Base-by-base conservation (phyloP, 2,329 filamentous ascomycete genomes). In the Furcasterigmium sp. region DNA sequence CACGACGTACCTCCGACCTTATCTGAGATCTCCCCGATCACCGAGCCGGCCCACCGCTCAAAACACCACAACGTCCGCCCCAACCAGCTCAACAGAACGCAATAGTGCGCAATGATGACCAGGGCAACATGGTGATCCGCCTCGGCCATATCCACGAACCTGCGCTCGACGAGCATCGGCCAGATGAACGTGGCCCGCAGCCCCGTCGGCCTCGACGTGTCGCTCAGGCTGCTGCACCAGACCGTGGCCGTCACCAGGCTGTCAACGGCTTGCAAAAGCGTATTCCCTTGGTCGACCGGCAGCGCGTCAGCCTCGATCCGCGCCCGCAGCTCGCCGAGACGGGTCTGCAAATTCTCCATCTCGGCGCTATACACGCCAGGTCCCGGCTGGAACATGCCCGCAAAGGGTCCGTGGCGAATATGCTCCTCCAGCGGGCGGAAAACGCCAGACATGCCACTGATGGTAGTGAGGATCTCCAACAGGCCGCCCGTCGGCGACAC, bases 91-190 rank as follows among this genome's bases (percentile, higher is more conserved):
- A 76, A 54, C 32, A 77, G 51, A 3, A 73, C 62, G 8, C 70
- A 70, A 45, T 73, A 75, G 49, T 76, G 66, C 6, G 69, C 72
- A 20, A 78, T 54, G 9, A 76, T 63, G 10, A 73, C 58, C 21
- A 77, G 55, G 8, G 67, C 67, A 18, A 39, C n/a, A 4, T n/a
- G 37, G 15, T 39, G 21, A 14, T 26, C 37, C 11, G n/a, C 21
- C n/a, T 34, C 30, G 10, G 15, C n/a, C 15, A 34, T 14, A n/a
- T 15, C n/a, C n/a, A 39, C 8, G 23, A 29, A 17, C 7, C 18
- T 8, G 4, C 23, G 37, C 25, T 15, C 2, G 14, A 39, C 23
- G 17, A 39, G 14, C 37, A 29, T 39, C 2, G 23, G 23, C 37
- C 37, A 39, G 8, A 28, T 13, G 11, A 29, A 29, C 3, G 14